Conservation (phyloP, 2,329 filamentous ascomycete genomes). For the Cercospora sp. region DNA sequence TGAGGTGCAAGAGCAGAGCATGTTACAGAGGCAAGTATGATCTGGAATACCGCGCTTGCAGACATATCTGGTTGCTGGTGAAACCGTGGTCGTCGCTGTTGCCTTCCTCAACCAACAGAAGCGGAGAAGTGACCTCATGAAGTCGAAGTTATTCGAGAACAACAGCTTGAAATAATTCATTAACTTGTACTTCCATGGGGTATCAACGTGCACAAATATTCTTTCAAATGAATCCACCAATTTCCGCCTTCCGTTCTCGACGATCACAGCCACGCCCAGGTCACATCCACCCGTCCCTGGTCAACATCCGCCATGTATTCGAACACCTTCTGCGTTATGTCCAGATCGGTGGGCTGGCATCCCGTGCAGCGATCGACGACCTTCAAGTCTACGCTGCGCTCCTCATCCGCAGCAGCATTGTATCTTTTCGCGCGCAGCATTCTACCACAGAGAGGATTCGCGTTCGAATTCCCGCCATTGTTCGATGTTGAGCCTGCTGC, state of each 20-base stretch:
- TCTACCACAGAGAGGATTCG: slow-evolving; percentile 66
- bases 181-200: not conserved
- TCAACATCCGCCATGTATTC: slow-evolving; percentile 44
- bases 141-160: not conserved
- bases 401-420: slow-evolving; percentile 33
- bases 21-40: not conserved
- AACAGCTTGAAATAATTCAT: not conserved
- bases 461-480: slow-evolving; percentile 53
- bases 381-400: slow-evolving; percentile 58
- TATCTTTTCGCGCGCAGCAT: slow-evolving; percentile 60
- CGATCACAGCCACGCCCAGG: slow-evolving; percentile 36
- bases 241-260: no score
- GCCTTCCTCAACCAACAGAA: no score
- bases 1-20: not conserved
- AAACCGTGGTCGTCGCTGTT: no score
- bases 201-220: not conserved
- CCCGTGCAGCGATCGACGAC: slow-evolving; percentile 61
- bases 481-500: slow-evolving; percentile 27
- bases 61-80: no score
- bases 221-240: not conserved
- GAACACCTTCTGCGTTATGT: slow-evolving; percentile 53
- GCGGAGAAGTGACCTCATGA: not conserved
- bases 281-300: slow-evolving; percentile 37
- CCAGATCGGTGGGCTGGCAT: slow-evolving; percentile 52
- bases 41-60: no score